Conservation (phyloP, 129 eudicot genomes). For the Centella asiatica region DNA sequence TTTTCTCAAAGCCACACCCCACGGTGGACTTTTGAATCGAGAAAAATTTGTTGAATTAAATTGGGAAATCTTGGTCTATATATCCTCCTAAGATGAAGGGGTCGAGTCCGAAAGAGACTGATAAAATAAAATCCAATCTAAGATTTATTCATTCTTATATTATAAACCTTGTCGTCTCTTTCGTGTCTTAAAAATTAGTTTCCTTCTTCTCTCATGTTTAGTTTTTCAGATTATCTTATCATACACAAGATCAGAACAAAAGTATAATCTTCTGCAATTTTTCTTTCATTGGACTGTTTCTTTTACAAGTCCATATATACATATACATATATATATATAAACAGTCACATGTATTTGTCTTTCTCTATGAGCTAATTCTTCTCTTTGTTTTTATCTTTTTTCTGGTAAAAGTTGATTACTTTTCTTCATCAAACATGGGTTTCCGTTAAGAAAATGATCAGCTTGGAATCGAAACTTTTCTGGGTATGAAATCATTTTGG, state of each 20-base stretch:
- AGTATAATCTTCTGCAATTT: background rate
- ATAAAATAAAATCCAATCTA: too few relatives aligned
- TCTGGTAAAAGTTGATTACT: constrained; percentile 7
- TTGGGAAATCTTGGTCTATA: too few relatives aligned
- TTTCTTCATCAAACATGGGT: constrained; percentile 18
- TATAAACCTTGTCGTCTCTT: too few relatives aligned
- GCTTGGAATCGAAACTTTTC: background rate
- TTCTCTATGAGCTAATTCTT: background rate
- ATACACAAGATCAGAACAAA: background rate
- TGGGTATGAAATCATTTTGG: constrained; percentile 6
- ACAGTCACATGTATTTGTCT: background rate
- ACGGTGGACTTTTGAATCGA: too few relatives aligned
- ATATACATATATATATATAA: too few relatives aligned
- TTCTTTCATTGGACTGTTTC: background rate
- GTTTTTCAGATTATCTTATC: background rate
- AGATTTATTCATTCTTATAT: too few relatives aligned
- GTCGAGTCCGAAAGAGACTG: too few relatives aligned
- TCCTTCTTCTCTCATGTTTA: background rate
- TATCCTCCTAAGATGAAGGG: too few relatives aligned
- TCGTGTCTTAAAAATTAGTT: too few relatives aligned
- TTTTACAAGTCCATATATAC: background rate
- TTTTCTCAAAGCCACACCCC: too few relatives aligned
- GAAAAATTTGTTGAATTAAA: too few relatives aligned
- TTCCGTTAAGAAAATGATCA: constrained; percentile 17
- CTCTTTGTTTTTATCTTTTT: background rate